phyloP scores from a whole-genome alignment of 1,284 basidiomycete genomes.

The Ustilago bromivora region DNA sequence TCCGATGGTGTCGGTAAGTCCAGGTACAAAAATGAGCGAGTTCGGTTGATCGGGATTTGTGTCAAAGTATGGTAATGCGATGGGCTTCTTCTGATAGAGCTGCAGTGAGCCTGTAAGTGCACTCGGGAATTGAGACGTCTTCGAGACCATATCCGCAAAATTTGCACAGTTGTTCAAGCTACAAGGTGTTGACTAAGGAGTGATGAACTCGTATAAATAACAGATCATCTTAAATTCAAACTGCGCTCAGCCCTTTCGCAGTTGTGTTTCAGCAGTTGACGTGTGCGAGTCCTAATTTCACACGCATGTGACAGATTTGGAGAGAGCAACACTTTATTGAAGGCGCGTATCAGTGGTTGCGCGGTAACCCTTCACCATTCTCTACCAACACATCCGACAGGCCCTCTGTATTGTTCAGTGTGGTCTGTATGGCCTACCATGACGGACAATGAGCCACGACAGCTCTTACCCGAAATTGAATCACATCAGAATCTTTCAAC shows the following conservation, averaged over 20 bases:
- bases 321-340: constrained; percentile 10
- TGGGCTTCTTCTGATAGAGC: constrained; percentile 51
- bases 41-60: constrained; percentile 46
- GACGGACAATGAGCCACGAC: constrained; percentile 39
- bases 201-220: not conserved
- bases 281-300: constrained; percentile 10
- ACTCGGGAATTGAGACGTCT: constrained; percentile 6
- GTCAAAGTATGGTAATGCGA: constrained; percentile 58
- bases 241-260: constrained; percentile 1
- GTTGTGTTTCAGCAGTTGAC: not conserved
- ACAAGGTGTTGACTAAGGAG: not conserved
- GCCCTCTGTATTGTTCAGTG: not conserved
- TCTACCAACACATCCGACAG: not conserved
- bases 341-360: not conserved
- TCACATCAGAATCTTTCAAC: constrained; percentile 47
- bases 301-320: not conserved
- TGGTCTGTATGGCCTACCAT: constrained; percentile 12
- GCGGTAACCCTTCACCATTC: not conserved
- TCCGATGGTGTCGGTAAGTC: constrained; percentile 62
- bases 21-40: constrained; percentile 57
- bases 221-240: not conserved
- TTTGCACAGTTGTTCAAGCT: not conserved
- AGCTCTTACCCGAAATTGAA: constrained; percentile 39
- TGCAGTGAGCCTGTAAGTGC: constrained; percentile 35
- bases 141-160: not conserved